Conservation (phyloP, 176 grass and related monocot genomes). For the Ananas comosus region DNA sequence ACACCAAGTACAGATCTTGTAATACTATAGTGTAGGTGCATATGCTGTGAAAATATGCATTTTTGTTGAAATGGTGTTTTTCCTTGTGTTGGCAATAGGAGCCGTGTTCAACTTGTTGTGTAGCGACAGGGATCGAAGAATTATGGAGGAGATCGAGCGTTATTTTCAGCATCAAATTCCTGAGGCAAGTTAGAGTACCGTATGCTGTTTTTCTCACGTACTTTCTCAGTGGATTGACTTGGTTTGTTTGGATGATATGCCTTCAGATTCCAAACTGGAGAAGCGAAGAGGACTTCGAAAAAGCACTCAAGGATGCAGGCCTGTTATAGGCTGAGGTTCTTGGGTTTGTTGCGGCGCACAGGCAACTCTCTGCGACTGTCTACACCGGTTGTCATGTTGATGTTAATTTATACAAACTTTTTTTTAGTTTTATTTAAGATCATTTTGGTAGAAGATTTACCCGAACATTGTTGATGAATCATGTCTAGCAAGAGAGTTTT, state of each 20-base stretch:
- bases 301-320: conserved; percentile 82
- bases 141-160: conserved; percentile 61
- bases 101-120: conserved; percentile 75
- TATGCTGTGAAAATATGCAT: not conserved
- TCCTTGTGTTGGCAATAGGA: conserved; percentile 35
- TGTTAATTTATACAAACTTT: not conserved
- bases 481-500: conserved; percentile 1
- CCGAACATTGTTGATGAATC: not conserved
- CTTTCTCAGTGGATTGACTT: not conserved
- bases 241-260: not conserved
- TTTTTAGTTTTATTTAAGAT: not conserved
- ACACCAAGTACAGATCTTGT: not conserved
- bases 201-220: not conserved
- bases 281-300: conserved; percentile 75
- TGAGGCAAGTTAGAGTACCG: conserved; percentile 25
- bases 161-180: conserved; percentile 62
- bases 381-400: not conserved
- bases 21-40: not conserved
- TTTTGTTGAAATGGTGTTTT: not conserved
- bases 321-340: conserved; percentile 22
- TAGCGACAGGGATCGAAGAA: not conserved
- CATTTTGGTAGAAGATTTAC: not conserved
- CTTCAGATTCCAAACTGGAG: conserved; percentile 60
- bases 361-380: not conserved
- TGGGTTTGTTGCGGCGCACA: not conserved